Percentiles rank a stretch among this genome's conserved stretches.
Evolutionary conservation across 176 grass and related monocot species (phyloP).

Genomic region (Bonia amplexicaulis): DNA sequence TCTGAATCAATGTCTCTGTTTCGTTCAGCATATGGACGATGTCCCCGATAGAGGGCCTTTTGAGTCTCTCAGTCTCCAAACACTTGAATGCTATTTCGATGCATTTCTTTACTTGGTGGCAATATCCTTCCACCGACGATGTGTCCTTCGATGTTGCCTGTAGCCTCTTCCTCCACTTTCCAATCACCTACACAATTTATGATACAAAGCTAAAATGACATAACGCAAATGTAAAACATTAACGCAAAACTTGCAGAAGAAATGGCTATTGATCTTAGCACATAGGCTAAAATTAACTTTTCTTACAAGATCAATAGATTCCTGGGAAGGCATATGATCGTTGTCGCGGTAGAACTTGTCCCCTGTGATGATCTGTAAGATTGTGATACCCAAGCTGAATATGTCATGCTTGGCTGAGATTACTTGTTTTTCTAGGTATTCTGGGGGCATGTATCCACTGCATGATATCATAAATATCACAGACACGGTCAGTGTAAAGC

Average conservation of each 20-base stretch:
- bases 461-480: not conserved
- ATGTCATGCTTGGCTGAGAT: not conserved
- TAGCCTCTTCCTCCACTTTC: not conserved
- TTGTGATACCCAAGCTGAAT: not conserved
- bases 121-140: not conserved
- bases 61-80: rapidly evolving
- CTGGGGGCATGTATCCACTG: not conserved
- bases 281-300: not conserved
- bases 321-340: rapidly evolving
- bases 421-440: rapidly evolving
- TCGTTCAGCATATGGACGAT: not conserved
- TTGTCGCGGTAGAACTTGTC: rapidly evolving
- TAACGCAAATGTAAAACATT: no score
- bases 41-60: not conserved
- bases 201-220: no score
- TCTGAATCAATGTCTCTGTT: not conserved
- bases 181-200: not conserved
- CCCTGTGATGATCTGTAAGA: not conserved
- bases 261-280: not conserved
- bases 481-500: not conserved
- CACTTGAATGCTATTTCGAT: not conserved
- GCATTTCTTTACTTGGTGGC: not conserved
- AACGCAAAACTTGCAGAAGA: no score
- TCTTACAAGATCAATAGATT: not conserved
- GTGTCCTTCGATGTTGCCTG: not conserved